Evolutionary conservation across 108 stramenopile species (phyloP).

Genomic region (Stephanodiscus triporus): DNA sequence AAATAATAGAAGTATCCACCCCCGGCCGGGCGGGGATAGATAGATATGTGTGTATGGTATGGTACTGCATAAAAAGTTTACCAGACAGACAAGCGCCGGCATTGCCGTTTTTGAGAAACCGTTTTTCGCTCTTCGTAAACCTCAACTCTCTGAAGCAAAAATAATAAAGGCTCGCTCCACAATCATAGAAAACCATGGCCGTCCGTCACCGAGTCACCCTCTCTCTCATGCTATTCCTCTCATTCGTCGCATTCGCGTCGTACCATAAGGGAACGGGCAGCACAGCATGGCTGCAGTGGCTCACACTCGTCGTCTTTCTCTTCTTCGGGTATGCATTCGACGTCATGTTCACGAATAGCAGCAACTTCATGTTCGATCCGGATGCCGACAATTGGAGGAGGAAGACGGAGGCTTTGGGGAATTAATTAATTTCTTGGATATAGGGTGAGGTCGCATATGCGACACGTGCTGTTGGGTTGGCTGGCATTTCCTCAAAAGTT

Average conservation of each 20-base stretch:
- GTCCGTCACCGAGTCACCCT: constrained; percentile 52
- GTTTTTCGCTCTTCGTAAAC: neutral
- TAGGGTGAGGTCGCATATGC: neutral
- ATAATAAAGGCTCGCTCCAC: too few relatives aligned
- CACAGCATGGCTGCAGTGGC: constrained; percentile 83
- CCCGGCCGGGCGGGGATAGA: too few relatives aligned
- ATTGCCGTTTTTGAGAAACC: neutral
- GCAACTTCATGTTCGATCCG: constrained; percentile 87
- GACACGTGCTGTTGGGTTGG: too few relatives aligned
- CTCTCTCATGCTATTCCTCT: constrained; percentile 66
- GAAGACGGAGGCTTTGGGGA: constrained; percentile 70
- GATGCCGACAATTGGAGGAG: constrained; percentile 94
- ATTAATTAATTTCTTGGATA: neutral
- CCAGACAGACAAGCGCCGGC: neutral
- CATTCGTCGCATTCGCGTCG: constrained; percentile 78
- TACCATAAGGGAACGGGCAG: constrained; percentile 80
- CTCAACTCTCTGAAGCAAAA: neutral
- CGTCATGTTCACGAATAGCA: constrained; percentile 70
- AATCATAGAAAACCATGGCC: constrained; percentile 43
- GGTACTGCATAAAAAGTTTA: too few relatives aligned
- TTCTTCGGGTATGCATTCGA: constrained; percentile 77
- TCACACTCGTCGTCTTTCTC: constrained; percentile 65
- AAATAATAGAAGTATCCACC: too few relatives aligned
- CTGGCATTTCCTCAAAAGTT: neutral
- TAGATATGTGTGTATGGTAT: too few relatives aligned